Base-by-base conservation (phyloP, 2,329 filamentous ascomycete species). In the Xylariaceae sp. region DNA sequence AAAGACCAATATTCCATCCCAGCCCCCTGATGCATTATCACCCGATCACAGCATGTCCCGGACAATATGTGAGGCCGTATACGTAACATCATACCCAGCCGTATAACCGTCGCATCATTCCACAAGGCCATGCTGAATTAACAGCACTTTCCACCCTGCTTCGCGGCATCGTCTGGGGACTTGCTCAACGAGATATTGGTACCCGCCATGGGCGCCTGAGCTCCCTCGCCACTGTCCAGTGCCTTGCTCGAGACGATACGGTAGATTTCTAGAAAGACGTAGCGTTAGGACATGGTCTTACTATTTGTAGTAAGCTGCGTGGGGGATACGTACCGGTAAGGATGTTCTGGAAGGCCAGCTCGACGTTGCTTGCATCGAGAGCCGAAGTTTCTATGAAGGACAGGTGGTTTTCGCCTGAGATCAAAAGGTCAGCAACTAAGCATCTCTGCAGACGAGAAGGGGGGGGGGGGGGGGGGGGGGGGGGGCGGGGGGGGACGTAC, bases 371-470 rank as follows among this genome's bases (percentile, higher is more conserved):
- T 69, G 95, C 95, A 74, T 99, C 95, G 70, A 99, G 88, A 63
- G 95, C 95, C 60, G 96, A 99, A 42, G 95, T 99, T 83, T 99
- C 95, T 76, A 99, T 99, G 78, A 99, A 99, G 49, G 93, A 98
- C 44, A 98, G 85, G 75, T 96, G 93, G 81, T 97, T 96, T 77
- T 97, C 93, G 83, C 91, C 93, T 96, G 67, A 43, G 50, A 26
- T 32, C 18, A 20, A 50, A 45, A 29, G 18, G 50, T 47, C 32
- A 20, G 40, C 10, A 26, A 18, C 26, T 42, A 43, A n/a, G 21
- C 10, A 41, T 49, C 14, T 37, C 14, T 3, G 32, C 14, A 37
- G 32, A 14, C 32, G 32, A 12, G 32, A 55, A 20, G 44, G 44
- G 57, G 75, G 84, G 62, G 79, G 23, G 3, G 32, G 54, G 21